Conservation (phyloP, 2,329 filamentous ascomycete species). For the Balansia obtecta region DNA sequence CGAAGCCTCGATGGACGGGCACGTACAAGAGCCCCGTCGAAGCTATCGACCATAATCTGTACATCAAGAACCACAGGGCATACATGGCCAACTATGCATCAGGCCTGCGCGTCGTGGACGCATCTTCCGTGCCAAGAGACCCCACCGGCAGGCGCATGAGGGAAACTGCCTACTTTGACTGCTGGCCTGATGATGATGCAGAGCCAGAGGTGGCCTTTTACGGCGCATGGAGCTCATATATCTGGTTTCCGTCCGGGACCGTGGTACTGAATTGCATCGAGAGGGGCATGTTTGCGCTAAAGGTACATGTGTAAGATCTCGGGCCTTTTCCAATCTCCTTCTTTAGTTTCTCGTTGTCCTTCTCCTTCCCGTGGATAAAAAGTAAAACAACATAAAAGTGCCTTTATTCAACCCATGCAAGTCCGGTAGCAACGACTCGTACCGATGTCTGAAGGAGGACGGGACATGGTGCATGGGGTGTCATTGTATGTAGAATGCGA, state of each 20-base stretch:
- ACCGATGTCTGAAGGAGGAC: no score
- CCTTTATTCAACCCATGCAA: no score
- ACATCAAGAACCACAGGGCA: conserved; percentile 25
- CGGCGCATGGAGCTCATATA: conserved; percentile 32
- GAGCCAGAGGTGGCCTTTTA: conserved; percentile 19
- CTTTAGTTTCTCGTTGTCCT: no score
- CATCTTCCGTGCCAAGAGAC: conserved; percentile 20
- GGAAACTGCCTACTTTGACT: conserved; percentile 33
- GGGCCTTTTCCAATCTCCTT: no score
- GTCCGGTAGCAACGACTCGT: no score
- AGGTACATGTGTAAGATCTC: conserved; percentile 9
- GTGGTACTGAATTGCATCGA: conserved; percentile 35
- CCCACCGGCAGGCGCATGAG: conserved; percentile 26
- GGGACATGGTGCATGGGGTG: no score
- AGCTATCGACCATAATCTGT: conserved; percentile 34
- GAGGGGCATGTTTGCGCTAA: conserved; percentile 31
- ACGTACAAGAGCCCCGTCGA: conserved; percentile 24
- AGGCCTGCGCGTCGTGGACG: conserved; percentile 28
- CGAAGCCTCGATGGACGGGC: conserved; percentile 25
- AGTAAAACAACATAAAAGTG: no score
- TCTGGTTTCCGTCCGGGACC: conserved; percentile 29
- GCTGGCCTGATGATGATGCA: conserved; percentile 32
- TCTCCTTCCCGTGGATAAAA: no score
- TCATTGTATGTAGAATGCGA: no score
- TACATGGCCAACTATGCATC: conserved; percentile 36